Conservation (phyloP, 495 filamentous ascomycete genomes). For the Astrothelium macrocarpum region DNA sequence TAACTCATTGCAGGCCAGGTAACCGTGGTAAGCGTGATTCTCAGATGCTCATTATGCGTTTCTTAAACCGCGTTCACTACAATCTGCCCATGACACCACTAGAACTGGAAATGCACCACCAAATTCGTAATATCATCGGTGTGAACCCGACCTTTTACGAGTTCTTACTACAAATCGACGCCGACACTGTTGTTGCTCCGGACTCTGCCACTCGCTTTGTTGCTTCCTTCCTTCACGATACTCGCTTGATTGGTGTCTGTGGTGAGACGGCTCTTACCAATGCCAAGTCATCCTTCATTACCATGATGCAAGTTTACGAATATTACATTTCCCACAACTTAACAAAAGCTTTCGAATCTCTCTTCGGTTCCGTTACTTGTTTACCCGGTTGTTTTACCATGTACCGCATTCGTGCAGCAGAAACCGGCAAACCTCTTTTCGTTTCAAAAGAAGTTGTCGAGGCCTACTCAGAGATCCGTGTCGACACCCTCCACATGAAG, state of each 20-base stretch:
- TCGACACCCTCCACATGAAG: conserved; percentile 98
- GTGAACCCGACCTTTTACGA: conserved; percentile 99
- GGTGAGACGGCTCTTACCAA: conserved; percentile 92
- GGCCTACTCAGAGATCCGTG: conserved; percentile 77
- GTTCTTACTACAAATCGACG: conserved; percentile 93
- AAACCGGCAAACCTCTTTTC: conserved; percentile 90
- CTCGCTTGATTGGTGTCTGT: conserved; percentile 82
- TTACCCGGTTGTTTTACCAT: conserved; percentile 96
- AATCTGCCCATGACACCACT: conserved; percentile 91
- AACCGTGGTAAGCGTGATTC: conserved; percentile 99
- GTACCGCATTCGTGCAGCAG: conserved; percentile 91
- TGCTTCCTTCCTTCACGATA: conserved; percentile 81
- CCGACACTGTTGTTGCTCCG: conserved; percentile 85
- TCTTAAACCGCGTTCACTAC: conserved; percentile 96
- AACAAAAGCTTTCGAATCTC: conserved; percentile 94
- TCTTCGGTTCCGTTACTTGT: conserved; percentile 96
- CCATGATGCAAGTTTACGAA: conserved; percentile 99
- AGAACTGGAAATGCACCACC: conserved; percentile 97
- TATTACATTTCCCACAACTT: conserved; percentile 99
- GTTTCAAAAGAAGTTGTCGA: conserved; percentile 86
- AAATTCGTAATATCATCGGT: conserved; percentile 97
- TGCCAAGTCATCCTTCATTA: conserved; percentile 82
- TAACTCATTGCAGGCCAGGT: conserved; percentile 57
- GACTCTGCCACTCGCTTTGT: conserved; percentile 93
- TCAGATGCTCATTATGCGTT: conserved; percentile 95